A percentile compares a stretch with the other conserved stretches of the same genome.
Evolutionary conservation across 805 yeast species (phyloP).

Genomic region (Teunomyces cretensis): DNA sequence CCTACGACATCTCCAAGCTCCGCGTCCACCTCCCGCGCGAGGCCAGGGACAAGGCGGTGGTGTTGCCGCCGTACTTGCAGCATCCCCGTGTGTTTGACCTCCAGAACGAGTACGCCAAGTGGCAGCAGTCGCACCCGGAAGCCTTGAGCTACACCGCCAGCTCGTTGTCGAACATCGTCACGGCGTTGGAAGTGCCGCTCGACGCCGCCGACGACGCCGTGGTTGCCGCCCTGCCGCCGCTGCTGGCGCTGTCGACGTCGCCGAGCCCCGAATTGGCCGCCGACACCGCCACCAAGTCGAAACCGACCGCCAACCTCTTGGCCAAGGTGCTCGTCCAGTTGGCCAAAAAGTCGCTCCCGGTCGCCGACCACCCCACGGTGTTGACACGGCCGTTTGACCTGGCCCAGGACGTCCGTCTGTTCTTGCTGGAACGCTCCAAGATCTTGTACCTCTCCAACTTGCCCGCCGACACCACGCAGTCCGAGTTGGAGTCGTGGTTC

Average conservation of each 20-base stretch:
- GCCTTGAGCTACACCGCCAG: slow-evolving; percentile 34
- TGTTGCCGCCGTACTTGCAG: slow-evolving; percentile 71
- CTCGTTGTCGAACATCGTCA: slow-evolving; percentile 41
- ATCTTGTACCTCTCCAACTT: slow-evolving; percentile 79
- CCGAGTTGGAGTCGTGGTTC: slow-evolving; percentile 90
- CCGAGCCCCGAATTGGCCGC: too few species aligned
- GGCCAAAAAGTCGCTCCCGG: slow-evolving; percentile 43
- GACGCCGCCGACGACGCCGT: slow-evolving; percentile 12
- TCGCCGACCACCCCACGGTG: slow-evolving; percentile 53
- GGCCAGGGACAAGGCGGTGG: slow-evolving; percentile 72
- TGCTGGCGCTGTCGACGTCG: too few species aligned
- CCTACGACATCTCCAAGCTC: slow-evolving; percentile 67
- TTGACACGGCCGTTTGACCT: slow-evolving; percentile 76
- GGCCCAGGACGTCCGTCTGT: slow-evolving; percentile 67
- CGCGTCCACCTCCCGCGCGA: slow-evolving; percentile 79
- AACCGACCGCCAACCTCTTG: slow-evolving; percentile 46
- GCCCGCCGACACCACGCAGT: slow-evolving; percentile 84
- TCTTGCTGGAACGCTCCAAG: slow-evolving; percentile 68
- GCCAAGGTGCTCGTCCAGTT: slow-evolving; percentile 47
- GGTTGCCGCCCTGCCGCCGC: too few species aligned
- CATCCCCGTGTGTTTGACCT: slow-evolving; percentile 77
- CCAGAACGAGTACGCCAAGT: slow-evolving; percentile 66
- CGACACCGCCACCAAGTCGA: slow-evolving; percentile 34
- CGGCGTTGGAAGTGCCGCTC: slow-evolving; percentile 46
- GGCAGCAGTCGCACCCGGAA: slow-evolving; percentile 64